Evolutionary conservation across 345 rosid species (phyloP).

Genomic region (Gossypioides kirkii): DNA sequence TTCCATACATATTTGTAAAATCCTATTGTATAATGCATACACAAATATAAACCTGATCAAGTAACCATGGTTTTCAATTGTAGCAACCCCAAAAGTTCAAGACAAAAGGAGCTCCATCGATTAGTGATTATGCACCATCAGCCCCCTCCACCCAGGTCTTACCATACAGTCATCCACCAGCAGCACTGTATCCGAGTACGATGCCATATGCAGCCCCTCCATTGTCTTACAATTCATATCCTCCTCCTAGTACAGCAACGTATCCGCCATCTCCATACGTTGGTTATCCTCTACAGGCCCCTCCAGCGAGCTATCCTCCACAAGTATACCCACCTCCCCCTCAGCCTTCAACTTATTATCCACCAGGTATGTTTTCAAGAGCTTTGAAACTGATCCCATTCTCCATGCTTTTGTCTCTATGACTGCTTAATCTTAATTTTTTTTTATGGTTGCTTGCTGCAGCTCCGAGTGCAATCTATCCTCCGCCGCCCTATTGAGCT

Average conservation of each 20-base stretch:
- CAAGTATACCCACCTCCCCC: conserved; percentile 18
- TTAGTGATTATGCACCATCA: conserved; percentile 15
- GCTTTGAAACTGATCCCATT: not conserved
- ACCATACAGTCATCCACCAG: conserved; percentile 20
- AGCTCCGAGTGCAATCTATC: conserved; percentile 1
- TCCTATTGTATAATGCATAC: not conserved
- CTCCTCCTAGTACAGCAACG: conserved; percentile 9
- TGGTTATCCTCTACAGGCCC: not conserved
- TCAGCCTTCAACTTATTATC: conserved; percentile 25
- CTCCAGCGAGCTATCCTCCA: conserved; percentile 23
- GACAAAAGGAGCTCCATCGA: conserved; percentile 11
- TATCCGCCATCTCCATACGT: conserved; percentile 17
- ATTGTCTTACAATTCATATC: conserved; percentile 7
- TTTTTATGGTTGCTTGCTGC: not conserved
- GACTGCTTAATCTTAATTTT: not conserved
- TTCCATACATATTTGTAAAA: not conserved
- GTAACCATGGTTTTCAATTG: not conserved
- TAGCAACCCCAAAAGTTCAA: not conserved
- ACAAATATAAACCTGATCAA: not conserved
- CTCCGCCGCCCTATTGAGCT: conserved; percentile 12
- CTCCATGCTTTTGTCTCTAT: not conserved
- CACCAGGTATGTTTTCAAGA: conserved; percentile 26
- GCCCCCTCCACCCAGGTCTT: conserved; percentile 10
- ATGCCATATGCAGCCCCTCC: not conserved
- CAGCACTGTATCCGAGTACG: conserved; percentile 11